A percentile compares a stretch with the other conserved stretches of the same genome.
Conservation (phyloP, 2,329 filamentous ascomycete genomes). For the Fusarium mundagurra region DNA sequence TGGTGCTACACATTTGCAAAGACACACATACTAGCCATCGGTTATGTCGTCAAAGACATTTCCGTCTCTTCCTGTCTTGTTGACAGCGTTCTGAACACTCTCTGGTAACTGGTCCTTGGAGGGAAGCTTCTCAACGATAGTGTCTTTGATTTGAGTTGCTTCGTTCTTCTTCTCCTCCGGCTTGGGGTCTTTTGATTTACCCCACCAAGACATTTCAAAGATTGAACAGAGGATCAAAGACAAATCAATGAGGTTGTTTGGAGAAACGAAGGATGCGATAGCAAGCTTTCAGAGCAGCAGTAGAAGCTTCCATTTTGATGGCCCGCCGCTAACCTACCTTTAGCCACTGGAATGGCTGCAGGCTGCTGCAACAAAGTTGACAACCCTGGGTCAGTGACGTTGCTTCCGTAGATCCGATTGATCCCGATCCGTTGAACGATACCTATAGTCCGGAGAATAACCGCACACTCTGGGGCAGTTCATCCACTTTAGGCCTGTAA, state of each 20-base stretch:
- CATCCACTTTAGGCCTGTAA: slow-evolving; percentile 43
- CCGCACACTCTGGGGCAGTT: slow-evolving; percentile 28
- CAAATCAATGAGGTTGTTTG: slow-evolving; percentile 3
- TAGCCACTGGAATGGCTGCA: slow-evolving; percentile 9
- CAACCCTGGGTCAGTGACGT: slow-evolving; percentile 32
- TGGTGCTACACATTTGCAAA: slow-evolving; percentile 7
- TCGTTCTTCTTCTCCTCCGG: slow-evolving; percentile 43
- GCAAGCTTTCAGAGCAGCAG: slow-evolving; percentile 1
- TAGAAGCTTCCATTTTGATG: slow-evolving; percentile 29
- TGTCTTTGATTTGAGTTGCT: slow-evolving; percentile 37
- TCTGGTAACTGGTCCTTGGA: slow-evolving; percentile 62
- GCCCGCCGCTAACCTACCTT: slow-evolving; percentile 22
- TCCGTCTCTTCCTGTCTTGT: slow-evolving; percentile 70
- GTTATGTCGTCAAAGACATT: slow-evolving; percentile 81
- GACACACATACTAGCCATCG: slow-evolving; percentile 75
- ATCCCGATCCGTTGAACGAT: slow-evolving; percentile 35
- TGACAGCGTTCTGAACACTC: slow-evolving; percentile 66
- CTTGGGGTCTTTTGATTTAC: slow-evolving; percentile 50
- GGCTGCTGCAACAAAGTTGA: slow-evolving; percentile 4
- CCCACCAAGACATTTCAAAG: slow-evolving; percentile 55
- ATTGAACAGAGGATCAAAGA: not conserved
- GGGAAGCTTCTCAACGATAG: slow-evolving; percentile 60
- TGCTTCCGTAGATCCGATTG: slow-evolving; percentile 36
- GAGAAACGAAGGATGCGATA: not conserved
- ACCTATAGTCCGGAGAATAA: slow-evolving; percentile 45